Conservation (phyloP, 2,329 filamentous ascomycete species). For the Phaeophleospora eucalypticola region DNA sequence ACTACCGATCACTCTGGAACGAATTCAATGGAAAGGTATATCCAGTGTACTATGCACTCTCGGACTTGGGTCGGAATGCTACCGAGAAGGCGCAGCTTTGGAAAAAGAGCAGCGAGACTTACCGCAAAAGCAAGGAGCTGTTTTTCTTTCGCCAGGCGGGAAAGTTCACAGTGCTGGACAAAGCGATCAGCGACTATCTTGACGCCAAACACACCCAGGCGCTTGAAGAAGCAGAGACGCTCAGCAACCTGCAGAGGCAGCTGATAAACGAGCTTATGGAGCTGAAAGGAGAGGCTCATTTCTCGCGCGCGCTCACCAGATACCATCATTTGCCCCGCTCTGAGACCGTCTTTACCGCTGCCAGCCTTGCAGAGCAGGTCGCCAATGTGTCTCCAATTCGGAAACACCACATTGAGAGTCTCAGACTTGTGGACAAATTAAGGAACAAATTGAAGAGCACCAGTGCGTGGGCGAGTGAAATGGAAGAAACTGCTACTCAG, state of each 20-base stretch:
- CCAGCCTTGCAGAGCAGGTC: too few relatives aligned
- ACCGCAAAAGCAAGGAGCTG: constrained; percentile 6
- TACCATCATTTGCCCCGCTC: constrained; percentile 16
- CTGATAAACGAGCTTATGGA: constrained; percentile 1
- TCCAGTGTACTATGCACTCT: not conserved
- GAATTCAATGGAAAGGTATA: constrained; percentile 4
- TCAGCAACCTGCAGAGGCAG: not conserved
- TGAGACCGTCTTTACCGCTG: too few relatives aligned
- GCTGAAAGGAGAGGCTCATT: constrained; percentile 6
- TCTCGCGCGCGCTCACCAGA: constrained; percentile 14
- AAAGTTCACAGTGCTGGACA: constrained; percentile 9
- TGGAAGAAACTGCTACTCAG: too few relatives aligned
- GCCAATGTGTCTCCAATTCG: too few relatives aligned
- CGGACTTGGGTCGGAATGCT: not conserved
- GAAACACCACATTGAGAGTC: too few relatives aligned
- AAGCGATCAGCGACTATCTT: constrained; percentile 14
- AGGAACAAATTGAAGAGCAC: too few relatives aligned
- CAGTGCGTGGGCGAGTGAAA: too few relatives aligned
- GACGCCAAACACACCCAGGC: constrained; percentile 8
- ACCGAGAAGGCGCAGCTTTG: constrained; percentile 8
- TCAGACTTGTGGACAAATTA: too few relatives aligned
- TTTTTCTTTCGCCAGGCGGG: constrained; percentile 14
- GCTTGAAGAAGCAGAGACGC: constrained; percentile 4
- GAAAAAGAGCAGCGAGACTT: constrained; percentile 7
- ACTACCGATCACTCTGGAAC: constrained; percentile 13